Percentiles rank a stretch among this genome's conserved stretches.
Conservation (phyloP, 164 flowering plant species). For the Umbilicus rupestris region DNA sequence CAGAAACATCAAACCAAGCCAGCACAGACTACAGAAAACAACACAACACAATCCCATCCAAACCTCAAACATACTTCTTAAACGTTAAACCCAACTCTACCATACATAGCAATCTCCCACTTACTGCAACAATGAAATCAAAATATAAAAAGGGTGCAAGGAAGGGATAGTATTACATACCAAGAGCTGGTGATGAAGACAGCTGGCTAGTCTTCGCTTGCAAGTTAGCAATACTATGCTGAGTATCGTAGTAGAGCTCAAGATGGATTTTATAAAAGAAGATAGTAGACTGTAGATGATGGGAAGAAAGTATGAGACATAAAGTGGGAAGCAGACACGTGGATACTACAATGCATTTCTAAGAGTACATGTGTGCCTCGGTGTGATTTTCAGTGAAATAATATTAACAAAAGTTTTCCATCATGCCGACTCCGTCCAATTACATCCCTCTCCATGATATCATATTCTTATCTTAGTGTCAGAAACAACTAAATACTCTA, state of each 20-base stretch:
- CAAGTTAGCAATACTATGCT: background rate
- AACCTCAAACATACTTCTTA: no score
- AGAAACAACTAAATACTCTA: background rate
- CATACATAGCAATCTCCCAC: background rate
- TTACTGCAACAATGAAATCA: background rate
- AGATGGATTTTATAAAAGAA: background rate
- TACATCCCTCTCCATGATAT: background rate
- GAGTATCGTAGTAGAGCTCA: background rate
- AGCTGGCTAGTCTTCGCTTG: background rate
- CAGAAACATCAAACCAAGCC: no score
- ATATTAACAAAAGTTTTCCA: background rate
- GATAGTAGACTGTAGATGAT: background rate
- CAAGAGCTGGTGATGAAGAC: background rate
- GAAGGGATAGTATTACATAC: background rate
- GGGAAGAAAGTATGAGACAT: background rate
- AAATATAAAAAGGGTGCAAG: background rate
- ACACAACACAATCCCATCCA: no score
- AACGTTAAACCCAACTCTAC: background rate
- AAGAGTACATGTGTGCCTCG: background rate
- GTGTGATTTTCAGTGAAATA: background rate
- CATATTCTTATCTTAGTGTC: background rate
- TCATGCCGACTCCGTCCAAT: background rate
- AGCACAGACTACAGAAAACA: no score
- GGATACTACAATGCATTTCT: background rate
- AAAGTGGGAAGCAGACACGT: conserved; percentile 6